phyloP scores from a whole-genome alignment of 345 rosid genomes.

The Arabidopsis suecica region DNA sequence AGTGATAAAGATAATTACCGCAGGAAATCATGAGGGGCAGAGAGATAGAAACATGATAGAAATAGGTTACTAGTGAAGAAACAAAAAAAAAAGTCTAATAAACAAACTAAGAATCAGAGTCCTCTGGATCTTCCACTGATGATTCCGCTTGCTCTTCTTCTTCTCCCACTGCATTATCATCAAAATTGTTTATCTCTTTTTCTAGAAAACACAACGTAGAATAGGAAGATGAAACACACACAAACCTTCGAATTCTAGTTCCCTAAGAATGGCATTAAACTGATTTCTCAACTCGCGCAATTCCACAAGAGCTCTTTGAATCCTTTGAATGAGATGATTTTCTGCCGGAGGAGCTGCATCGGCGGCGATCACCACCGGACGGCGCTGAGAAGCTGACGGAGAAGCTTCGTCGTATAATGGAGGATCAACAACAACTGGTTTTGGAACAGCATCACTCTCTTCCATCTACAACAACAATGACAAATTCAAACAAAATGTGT shows the following conservation, averaged over 20 bases:
- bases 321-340: conserved; percentile 36
- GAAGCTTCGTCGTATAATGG: conserved; percentile 37
- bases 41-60: conserved; percentile 2
- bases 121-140: conserved; percentile 49
- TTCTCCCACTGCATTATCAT: conserved; percentile 34
- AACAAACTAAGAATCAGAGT: conserved; percentile 40
- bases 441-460: conserved; percentile 37
- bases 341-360: conserved; percentile 20
- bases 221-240: background rate
- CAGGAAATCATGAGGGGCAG: background rate
- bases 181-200: background rate
- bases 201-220: background rate
- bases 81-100: background rate
- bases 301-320: conserved; percentile 44
- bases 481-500: conserved; percentile 12
- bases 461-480: conserved; percentile 34
- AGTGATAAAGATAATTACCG: background rate
- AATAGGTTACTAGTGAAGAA: background rate
- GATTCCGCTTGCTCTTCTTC: conserved; percentile 44
- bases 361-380: conserved; percentile 6
- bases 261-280: conserved; percentile 44
- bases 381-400: conserved; percentile 17
- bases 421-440: conserved; percentile 46
- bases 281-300: conserved; percentile 39
- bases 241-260: conserved; percentile 33